Evolutionary conservation across 2,329 filamentous ascomycete genomes (phyloP), one percentile per base, ranked within the genome.

Genomic region (Fusarium buharicum): DNA sequence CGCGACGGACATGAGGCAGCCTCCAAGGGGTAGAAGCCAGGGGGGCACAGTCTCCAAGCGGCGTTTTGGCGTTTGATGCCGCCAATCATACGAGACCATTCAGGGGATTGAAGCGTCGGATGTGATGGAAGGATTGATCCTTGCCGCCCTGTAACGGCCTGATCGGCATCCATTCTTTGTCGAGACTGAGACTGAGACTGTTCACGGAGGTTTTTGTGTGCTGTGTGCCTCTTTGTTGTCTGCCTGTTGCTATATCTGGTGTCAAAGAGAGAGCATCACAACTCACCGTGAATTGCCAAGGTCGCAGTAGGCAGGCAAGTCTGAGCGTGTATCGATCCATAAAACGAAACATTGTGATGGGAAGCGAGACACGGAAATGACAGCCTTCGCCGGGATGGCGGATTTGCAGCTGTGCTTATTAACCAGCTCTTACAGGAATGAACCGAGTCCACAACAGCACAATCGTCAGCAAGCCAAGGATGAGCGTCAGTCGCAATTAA

Each of bases 71-170:
- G 57, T 65, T 48, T 43, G 56, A 55, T 54, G 50, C 64, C 61
- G 62, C 67, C 67, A 69, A 69, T 69, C 55, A 68, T 43, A 48
- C 27, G 44, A 50, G 49, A 50, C 31, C 38, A 46, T 65, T 64
- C 67, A 69, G 67, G 67, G 55, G 67, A 68, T 47, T 39, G 44
- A 51, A 55, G 59, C 40, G 24, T 64, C 48, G 53, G 56, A 64
- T 64, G 61, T 57, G 59, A 55, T 59, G 62, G 57, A 50, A 51
- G 43, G 46, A 55, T 50, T 50, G 34, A 66, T 62, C 65, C 62
- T 54, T 66, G 67, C 62, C 62, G 48, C 41, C 47, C 51, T 62
- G 53, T 55, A 69, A 69, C 67, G 64, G 67, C 59, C 59, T 64
- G 66, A 64, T 69, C 62, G 43, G 55, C 59, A 44, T 64, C 43